A percentile compares a stretch with the other conserved stretches of the same genome.
phyloP scores from a whole-genome alignment of 176 grass and related monocot genomes.

The Oryza brachyantha region DNA sequence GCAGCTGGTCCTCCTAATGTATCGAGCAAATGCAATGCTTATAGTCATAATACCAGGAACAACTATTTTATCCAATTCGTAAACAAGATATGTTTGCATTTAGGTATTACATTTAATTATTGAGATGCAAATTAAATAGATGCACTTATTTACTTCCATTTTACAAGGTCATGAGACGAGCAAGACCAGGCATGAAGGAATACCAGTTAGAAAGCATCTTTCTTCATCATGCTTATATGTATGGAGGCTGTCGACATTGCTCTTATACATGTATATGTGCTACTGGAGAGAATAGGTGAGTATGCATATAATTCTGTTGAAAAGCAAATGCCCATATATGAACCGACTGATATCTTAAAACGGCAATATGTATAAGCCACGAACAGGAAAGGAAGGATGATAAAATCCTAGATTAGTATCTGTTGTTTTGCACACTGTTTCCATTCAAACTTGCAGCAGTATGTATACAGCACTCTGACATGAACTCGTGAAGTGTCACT shows the following conservation, averaged over 20 bases:
- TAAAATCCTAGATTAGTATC: neutral
- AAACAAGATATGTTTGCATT: neutral
- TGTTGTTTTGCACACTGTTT: constrained; percentile 7
- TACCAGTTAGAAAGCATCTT: constrained; percentile 98
- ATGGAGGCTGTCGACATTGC: constrained; percentile 87
- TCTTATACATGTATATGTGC: constrained; percentile 99
- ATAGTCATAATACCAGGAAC: neutral
- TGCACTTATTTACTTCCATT: constrained; percentile 22
- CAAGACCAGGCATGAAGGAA: constrained; percentile 83
- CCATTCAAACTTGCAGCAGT: neutral
- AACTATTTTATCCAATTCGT: neutral
- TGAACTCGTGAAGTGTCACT: neutral
- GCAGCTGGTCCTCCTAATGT: constrained; percentile 7
- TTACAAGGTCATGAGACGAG: constrained; percentile 84
- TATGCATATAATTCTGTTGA: neutral
- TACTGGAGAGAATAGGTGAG: constrained; percentile 83
- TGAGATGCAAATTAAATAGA: constrained; percentile 10
- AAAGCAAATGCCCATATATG: neutral
- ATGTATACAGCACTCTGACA: neutral
- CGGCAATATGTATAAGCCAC: neutral
- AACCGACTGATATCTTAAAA: neutral
- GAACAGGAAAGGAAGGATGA: neutral
- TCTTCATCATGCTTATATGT: constrained; percentile 89
- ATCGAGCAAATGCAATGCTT: neutral
- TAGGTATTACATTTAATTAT: neutral